Conservation (phyloP, 164 flowering plant species). For the Cinnamomum micranthum region DNA sequence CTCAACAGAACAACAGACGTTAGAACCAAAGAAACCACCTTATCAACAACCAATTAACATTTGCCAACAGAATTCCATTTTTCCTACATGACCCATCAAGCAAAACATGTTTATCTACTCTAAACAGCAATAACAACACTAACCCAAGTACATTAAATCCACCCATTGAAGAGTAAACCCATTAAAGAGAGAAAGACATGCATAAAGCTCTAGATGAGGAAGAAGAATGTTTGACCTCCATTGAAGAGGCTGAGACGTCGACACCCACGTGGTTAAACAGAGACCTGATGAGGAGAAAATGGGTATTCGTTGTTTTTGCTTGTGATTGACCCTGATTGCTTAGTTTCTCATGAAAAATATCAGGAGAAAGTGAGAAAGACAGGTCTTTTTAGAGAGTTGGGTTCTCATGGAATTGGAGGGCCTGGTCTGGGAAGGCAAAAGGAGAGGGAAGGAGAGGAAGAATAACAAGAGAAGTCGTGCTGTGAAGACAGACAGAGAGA, state of each 20-base stretch:
- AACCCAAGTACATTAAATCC: constrained; percentile 3
- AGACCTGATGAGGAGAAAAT: constrained; percentile 10
- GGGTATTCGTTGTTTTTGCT: constrained; percentile 15
- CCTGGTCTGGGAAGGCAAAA: not conserved
- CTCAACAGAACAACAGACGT: not conserved
- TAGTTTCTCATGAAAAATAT: not conserved
- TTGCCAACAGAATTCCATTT: not conserved
- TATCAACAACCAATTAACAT: not conserved
- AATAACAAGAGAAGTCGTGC: not conserved
- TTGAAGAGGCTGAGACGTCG: constrained; percentile 22
- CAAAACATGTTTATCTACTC: constrained; percentile 3
- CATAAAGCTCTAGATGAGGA: not conserved
- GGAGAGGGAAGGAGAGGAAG: not conserved
- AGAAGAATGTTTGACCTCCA: constrained; percentile 19
- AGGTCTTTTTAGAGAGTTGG: not conserved
- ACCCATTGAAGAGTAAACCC: not conserved
- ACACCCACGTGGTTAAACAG: constrained; percentile 17
- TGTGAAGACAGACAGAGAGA: not conserved
- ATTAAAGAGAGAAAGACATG: constrained; percentile 10
- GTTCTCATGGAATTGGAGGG: not conserved
- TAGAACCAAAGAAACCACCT: not conserved
- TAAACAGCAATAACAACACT: not conserved
- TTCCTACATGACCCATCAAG: constrained; percentile 19
- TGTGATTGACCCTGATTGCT: constrained; percentile 19
- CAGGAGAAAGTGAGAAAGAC: not conserved